A percentile compares a stretch with the other conserved stretches of the same genome.
Conservation (phyloP, 495 filamentous ascomycete species). For the Haplographium delicatum region DNA sequence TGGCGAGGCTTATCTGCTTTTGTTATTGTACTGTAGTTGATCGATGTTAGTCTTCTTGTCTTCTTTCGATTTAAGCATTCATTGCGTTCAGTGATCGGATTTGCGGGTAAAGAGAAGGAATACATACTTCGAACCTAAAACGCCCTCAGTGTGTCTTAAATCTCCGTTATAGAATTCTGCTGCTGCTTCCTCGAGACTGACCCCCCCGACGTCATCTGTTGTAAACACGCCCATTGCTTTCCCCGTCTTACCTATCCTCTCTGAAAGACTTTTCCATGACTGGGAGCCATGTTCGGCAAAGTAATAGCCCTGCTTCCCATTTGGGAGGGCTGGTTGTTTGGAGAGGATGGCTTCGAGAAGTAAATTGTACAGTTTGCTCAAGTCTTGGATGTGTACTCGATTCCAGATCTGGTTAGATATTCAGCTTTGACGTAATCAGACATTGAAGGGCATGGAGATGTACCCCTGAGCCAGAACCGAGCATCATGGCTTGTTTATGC, state of each 20-base stretch:
- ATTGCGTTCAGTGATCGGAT: background rate
- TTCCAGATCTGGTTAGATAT: conserved; percentile 36
- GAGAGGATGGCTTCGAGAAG: conserved; percentile 8
- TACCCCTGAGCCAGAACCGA: conserved; percentile 37
- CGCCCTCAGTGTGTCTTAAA: conserved; percentile 16
- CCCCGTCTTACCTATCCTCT: conserved; percentile 3
- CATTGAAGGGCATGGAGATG: background rate
- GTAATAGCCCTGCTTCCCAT: conserved; percentile 38
- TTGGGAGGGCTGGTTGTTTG: conserved; percentile 27
- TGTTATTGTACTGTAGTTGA: conserved; percentile 6
- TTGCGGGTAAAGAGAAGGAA: background rate
- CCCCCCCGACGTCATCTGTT: background rate
- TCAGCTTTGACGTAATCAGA: background rate
- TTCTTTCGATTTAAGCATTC: no score
- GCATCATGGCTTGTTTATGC: conserved; percentile 23
- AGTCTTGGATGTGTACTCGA: conserved; percentile 42
- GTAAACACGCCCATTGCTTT: conserved; percentile 8
- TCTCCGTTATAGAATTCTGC: conserved; percentile 26
- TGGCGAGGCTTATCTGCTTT: conserved; percentile 10
- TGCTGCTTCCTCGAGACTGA: conserved; percentile 9
- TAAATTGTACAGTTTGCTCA: conserved; percentile 35
- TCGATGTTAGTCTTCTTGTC: background rate
- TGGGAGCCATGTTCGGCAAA: conserved; percentile 39
- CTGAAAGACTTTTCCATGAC: conserved; percentile 27
- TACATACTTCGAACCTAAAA: conserved; percentile 17